Evolutionary conservation across 495 filamentous ascomycete species (phyloP).

Genomic region (Mycothermus thermophilus): DNA sequence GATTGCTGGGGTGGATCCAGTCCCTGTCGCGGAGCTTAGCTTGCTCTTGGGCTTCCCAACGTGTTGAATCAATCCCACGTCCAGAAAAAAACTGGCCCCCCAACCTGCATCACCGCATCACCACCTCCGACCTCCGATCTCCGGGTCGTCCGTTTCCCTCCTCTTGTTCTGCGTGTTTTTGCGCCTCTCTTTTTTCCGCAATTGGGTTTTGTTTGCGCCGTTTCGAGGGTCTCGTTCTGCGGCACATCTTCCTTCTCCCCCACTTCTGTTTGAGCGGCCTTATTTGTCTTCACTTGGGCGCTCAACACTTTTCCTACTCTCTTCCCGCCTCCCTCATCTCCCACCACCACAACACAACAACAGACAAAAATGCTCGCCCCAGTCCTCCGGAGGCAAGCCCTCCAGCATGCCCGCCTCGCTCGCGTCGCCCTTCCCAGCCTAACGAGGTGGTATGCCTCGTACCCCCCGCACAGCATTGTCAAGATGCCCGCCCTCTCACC

Average conservation of each 20-base stretch:
- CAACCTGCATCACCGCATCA: conserved; percentile 13
- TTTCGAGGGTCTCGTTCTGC: not conserved
- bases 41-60: conserved; percentile 21
- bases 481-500: conserved; percentile 97
- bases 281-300: conserved; percentile 6
- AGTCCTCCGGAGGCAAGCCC: conserved; percentile 39
- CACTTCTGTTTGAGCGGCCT: conserved; percentile 3
- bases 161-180: not conserved
- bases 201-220: conserved; percentile 9
- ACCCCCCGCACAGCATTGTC: conserved; percentile 85
- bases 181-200: conserved; percentile 2
- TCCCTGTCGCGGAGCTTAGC: too few species aligned
- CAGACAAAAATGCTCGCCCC: conserved; percentile 38
- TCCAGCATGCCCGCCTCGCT: conserved; percentile 30
- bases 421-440: conserved; percentile 32
- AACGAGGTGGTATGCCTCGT: conserved; percentile 49
- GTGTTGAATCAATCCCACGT: conserved; percentile 19
- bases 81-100: conserved; percentile 19
- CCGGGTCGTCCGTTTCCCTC: conserved; percentile 9
- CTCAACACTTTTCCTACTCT: conserved; percentile 11
- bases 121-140: conserved; percentile 16
- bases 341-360: too few species aligned
- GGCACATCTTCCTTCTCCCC: not conserved
- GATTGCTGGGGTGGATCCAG: too few species aligned
- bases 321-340: conserved; percentile 2